Conservation (phyloP, 169 alveolate species). For the Amoebophrya sp. region DNA sequence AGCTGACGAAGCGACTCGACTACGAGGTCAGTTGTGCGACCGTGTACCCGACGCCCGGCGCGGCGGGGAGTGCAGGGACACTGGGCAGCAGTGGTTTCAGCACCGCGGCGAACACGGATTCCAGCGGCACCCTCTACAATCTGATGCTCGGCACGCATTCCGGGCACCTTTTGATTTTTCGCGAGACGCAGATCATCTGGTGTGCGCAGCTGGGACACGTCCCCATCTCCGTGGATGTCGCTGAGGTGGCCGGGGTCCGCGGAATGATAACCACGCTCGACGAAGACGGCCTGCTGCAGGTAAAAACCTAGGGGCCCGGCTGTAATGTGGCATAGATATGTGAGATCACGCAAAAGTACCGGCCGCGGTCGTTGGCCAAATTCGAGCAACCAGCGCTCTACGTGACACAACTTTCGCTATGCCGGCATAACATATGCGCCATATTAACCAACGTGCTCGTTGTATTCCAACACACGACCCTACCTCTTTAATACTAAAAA, state of each 20-base stretch:
- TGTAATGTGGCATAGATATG: too few relatives aligned
- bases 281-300: not conserved
- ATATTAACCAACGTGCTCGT: not conserved
- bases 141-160: not conserved
- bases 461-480: not conserved
- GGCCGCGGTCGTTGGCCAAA: too few relatives aligned
- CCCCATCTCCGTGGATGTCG: not conserved
- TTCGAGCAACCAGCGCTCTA: too few relatives aligned
- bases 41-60: not conserved
- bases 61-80: too few relatives aligned
- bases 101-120: too few relatives aligned
- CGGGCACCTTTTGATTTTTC: not conserved
- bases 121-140: not conserved
- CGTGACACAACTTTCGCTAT: too few relatives aligned
- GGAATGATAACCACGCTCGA: not conserved
- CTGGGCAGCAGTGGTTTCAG: too few relatives aligned
- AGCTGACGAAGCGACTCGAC: not conserved
- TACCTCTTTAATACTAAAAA: not conserved
- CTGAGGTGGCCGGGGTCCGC: not conserved
- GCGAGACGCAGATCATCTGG: slow-evolving; percentile 25
- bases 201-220: not conserved
- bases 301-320: too few relatives aligned
- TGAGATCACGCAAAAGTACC: too few relatives aligned
- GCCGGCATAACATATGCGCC: too few relatives aligned
- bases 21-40: not conserved